phyloP scores from a whole-genome alignment of 2,329 filamentous ascomycete species.

The Pyrenochaeta sp. region DNA sequence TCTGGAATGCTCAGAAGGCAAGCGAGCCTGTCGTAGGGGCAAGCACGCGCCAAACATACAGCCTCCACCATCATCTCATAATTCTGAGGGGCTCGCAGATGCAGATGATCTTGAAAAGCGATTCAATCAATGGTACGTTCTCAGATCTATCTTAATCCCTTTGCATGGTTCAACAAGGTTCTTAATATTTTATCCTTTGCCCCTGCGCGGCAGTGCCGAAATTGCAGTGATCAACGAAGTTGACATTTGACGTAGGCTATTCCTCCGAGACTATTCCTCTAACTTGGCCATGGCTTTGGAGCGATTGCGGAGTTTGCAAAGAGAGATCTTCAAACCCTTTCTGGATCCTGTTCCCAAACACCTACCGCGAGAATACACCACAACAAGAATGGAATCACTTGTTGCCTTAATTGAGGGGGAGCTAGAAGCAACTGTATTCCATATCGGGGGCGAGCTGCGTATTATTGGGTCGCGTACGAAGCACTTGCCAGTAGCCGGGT shows the following conservation, averaged over 20 bases:
- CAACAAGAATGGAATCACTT: background rate
- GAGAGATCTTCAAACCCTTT: background rate
- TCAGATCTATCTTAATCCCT: background rate
- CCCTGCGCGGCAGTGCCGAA: too few relatives aligned
- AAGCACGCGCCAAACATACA: background rate
- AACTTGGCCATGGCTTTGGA: background rate
- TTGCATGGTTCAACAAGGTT: background rate
- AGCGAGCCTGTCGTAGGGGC: background rate
- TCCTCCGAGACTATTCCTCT: background rate
- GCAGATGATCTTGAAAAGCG: background rate
- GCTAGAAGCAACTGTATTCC: background rate
- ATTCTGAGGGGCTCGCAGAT: background rate
- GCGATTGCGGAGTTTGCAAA: background rate
- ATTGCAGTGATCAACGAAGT: background rate
- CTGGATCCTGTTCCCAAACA: background rate
- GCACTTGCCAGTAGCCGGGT: background rate
- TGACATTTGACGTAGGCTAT: background rate
- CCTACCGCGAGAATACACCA: background rate
- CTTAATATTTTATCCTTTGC: too few relatives aligned
- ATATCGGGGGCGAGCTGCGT: background rate
- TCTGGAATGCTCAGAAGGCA: constrained; percentile 6
- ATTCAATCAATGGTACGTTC: background rate
- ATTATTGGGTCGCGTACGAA: background rate
- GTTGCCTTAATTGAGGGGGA: background rate
- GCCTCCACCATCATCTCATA: background rate